Conservation (phyloP, 2,329 filamentous ascomycete species). For the Sporothrix curviconia region DNA sequence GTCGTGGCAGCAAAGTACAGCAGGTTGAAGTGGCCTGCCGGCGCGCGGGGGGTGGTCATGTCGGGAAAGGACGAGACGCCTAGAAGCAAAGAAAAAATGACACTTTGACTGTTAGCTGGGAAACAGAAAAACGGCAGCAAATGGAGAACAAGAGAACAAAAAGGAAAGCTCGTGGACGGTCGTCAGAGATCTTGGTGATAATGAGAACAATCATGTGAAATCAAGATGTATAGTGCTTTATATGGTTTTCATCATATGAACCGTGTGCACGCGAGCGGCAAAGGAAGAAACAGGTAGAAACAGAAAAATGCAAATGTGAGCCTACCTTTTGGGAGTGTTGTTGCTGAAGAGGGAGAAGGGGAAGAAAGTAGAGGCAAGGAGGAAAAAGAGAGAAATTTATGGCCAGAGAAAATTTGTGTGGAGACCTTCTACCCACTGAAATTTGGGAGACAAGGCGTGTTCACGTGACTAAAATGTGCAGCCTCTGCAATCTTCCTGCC, state of each 20-base stretch:
- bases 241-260: conserved; percentile 27
- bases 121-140: not conserved
- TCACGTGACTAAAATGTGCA: not conserved
- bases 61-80: no score
- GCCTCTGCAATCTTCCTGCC: no score
- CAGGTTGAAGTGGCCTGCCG: conserved; percentile 64
- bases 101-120: not conserved
- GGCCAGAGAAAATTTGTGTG: not conserved
- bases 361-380: not conserved
- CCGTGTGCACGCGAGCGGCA: not conserved
- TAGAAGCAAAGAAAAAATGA: not conserved
- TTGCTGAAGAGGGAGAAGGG: not conserved
- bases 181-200: conserved; percentile 70
- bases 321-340: not conserved
- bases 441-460: not conserved
- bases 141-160: not conserved
- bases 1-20: conserved; percentile 76
- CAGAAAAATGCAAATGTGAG: not conserved
- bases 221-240: conserved; percentile 36
- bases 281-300: not conserved
- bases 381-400: not conserved
- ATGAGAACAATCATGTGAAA: conserved; percentile 44
- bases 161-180: not conserved
- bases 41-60: conserved; percentile 38
- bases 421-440: not conserved